phyloP scores from a whole-genome alignment of 371 early-diverging fungal genomes.

The Mucor saturninus region DNA sequence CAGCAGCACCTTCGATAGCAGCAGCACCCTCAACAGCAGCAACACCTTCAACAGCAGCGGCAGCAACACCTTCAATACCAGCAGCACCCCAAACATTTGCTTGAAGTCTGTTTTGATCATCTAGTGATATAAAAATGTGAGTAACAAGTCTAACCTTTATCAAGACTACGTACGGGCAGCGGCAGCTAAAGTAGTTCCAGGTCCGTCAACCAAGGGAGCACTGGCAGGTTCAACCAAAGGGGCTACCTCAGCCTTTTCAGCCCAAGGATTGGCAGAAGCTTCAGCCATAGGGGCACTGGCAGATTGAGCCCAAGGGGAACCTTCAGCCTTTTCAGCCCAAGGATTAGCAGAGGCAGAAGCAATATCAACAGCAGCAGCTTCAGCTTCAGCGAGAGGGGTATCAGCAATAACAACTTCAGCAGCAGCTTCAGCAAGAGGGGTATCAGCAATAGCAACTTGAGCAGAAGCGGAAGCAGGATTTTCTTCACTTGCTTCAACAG shows the following conservation, averaged over 20 bases:
- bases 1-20: no score
- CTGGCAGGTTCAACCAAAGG: not conserved
- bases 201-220: not conserved
- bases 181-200: not conserved
- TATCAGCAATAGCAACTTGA: not conserved
- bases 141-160: not conserved
- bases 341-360: not conserved
- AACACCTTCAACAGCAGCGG: no score
- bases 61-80: no score
- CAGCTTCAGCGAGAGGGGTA: not conserved
- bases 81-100: no score
- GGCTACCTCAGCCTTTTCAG: not conserved
- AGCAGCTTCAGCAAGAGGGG: not conserved
- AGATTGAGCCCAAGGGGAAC: not conserved
- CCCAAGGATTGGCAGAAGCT: not conserved
- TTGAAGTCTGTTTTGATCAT: no score
- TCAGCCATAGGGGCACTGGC: not conserved
- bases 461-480: no score
- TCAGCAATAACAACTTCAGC: not conserved
- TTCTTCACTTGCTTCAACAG: no score
- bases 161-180: not conserved
- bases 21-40: no score
- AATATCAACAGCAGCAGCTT: not conserved
- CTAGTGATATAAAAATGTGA: no score
- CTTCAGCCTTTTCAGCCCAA: not conserved